phyloP scores from a whole-genome alignment of 495 filamentous ascomycete genomes.

The Lasiosphaeris hirsuta region DNA sequence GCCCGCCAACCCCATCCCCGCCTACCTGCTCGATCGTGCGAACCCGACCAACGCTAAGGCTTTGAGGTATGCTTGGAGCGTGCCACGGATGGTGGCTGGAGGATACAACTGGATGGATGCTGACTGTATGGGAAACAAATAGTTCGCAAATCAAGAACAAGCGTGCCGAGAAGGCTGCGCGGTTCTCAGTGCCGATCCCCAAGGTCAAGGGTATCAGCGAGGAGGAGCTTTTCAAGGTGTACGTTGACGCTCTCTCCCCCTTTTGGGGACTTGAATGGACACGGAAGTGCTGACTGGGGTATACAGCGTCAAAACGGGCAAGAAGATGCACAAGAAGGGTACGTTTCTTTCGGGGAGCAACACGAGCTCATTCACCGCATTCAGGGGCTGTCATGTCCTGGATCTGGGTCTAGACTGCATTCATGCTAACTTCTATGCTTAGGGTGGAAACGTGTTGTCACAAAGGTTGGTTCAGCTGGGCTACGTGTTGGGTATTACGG shows the following conservation, averaged over 20 bases:
- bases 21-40: constrained; percentile 86
- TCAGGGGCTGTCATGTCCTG: too few species aligned
- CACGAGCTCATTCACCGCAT: too few species aligned
- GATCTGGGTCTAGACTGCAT: not conserved
- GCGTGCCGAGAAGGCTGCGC: constrained; percentile 87
- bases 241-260: constrained; percentile 8
- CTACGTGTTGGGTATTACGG: not conserved
- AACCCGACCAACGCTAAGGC: constrained; percentile 88
- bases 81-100: not conserved
- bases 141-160: constrained; percentile 39
- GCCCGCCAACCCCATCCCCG: constrained; percentile 68
- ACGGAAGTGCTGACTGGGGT: constrained; percentile 8
- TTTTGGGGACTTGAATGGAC: not conserved
- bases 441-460: constrained; percentile 91
- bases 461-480: constrained; percentile 35
- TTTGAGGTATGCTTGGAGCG: constrained; percentile 55
- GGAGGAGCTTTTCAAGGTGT: constrained; percentile 97
- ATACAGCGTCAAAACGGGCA: constrained; percentile 76
- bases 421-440: constrained; percentile 5
- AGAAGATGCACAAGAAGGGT: constrained; percentile 56
- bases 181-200: constrained; percentile 89
- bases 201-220: constrained; percentile 92
- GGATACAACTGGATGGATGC: not conserved
- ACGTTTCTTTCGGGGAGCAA: not conserved
- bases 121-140: not conserved